Evolutionary conservation across 1,284 basidiomycete genomes (phyloP), one percentile per base, ranked within the genome.

Genomic region (Volvariella volvacea): DNA sequence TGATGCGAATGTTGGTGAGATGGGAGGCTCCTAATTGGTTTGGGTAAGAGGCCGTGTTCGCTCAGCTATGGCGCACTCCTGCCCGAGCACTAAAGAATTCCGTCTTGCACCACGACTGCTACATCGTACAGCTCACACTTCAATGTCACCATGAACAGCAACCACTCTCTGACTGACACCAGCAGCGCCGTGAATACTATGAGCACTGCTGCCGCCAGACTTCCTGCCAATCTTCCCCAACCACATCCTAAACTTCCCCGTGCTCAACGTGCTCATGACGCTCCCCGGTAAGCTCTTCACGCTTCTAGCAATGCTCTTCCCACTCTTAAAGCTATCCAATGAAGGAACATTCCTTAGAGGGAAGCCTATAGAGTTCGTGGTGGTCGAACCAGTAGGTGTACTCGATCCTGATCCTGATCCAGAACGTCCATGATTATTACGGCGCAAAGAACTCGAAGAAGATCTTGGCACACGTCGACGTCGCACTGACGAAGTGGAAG

Each of bases 321-420:
- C 53, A 43, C 65, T 71, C 39, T 61, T 62, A 49, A 69, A 67
- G 51, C 69, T 72, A 52, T 74, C 72, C 44, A 65, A 57, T 2
- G 71, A 73, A 7, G 71, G 63, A n/a, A 62, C 59, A 28, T 52
- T 56, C 28, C 64, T 63, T 39, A 70, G 55, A 22, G 31, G 48
- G 19, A 43, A 22, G 21, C 14, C 19, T 38, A 39, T n/a, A 3
- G 22, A 36, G 9, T 28, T 37, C 43, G 25, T 15, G 12, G 25
- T 15, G 12, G 20, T 25, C 39, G 10, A 22, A 25, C 14, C 4
- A 19, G 30, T 22, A 31, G 28, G 14, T 46, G 30, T 28, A 12
- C 25, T 28, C 25, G 25, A 28, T 28, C 25, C 25, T 28, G 25
- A 28, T 28, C 46, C 43, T 9, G 37, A 30, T 19, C 34, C 15